A percentile compares a stretch with the other conserved stretches of the same genome.
These are phyloP conservation scores for Akebia trifoliata DNA, from an alignment of 164 flowering plant genomes.

Conservation along the genomic window DNA sequence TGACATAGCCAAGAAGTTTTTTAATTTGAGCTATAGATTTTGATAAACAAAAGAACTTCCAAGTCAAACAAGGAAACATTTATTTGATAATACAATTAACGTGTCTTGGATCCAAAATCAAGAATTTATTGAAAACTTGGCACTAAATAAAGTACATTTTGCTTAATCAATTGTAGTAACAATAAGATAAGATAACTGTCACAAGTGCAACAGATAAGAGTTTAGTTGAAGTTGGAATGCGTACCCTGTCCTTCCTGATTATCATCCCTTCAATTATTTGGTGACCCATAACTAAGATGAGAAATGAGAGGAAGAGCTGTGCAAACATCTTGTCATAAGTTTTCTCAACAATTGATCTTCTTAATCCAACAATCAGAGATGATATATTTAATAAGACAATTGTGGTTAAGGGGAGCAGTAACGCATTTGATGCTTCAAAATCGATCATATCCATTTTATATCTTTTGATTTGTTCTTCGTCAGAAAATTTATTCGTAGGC, in stretches of 20 bases:
- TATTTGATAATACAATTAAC: too few species aligned
- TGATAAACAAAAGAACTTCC: too few species aligned
- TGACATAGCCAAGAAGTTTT: too few species aligned
- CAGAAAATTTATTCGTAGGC: slow-evolving; percentile 30
- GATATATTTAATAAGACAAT: slow-evolving; percentile 17
- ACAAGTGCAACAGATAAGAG: too few species aligned
- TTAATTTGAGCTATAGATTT: too few species aligned
- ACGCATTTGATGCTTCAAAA: slow-evolving; percentile 23
- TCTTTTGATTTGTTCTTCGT: slow-evolving; percentile 17
- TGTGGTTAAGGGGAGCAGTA: slow-evolving; percentile 22
- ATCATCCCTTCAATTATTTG: slow-evolving; percentile 29
- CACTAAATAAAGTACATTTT: too few species aligned
- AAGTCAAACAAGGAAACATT: too few species aligned
- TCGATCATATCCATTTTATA: slow-evolving; percentile 25
- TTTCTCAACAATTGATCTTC: slow-evolving; percentile 8
- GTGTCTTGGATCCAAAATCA: too few species aligned
- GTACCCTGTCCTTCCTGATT: slow-evolving; percentile 16
- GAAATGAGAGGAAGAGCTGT: slow-evolving; percentile 19
- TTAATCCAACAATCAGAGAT: slow-evolving; percentile 15
- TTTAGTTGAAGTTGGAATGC: too few species aligned
- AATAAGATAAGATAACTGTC: too few species aligned
- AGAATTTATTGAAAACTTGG: too few species aligned
- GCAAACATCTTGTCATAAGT: slow-evolving; percentile 20
- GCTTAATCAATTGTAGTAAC: too few species aligned
- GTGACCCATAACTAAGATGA: slow-evolving; percentile 10